Percentiles rank a stretch among this genome's conserved stretches.
Conservation (phyloP, 257 asterid genomes). For the Paulownia fortunei region DNA sequence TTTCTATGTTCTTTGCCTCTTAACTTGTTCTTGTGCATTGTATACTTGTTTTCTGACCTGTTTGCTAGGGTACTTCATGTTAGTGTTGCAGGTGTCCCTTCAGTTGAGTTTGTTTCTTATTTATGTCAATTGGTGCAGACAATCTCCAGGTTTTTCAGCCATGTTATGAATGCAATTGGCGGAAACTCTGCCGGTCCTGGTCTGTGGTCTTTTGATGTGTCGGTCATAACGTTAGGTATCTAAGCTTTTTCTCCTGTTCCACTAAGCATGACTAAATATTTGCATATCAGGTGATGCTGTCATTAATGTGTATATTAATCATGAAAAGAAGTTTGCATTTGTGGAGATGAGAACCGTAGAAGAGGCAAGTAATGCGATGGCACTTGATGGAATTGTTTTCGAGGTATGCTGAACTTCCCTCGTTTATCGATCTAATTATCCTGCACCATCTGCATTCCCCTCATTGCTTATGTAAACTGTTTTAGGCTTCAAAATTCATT, state of each 20-base stretch:
- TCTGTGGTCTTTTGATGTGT: constrained; percentile 35
- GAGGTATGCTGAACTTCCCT: constrained; percentile 50
- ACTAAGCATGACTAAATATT: constrained; percentile 20
- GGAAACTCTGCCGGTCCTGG: constrained; percentile 71
- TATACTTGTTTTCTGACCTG: not conserved
- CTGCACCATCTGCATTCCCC: not conserved
- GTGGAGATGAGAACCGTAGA: constrained; percentile 87
- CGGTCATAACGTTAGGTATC: not conserved
- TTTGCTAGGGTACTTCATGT: constrained; percentile 18
- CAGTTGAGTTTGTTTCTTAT: constrained; percentile 17
- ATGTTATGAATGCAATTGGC: constrained; percentile 61
- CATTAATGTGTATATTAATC: constrained; percentile 66
- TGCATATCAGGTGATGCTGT: constrained; percentile 63
- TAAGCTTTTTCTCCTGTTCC: constrained; percentile 25
- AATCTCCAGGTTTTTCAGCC: constrained; percentile 55
- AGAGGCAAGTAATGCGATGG: constrained; percentile 86
- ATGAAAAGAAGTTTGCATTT: constrained; percentile 81
- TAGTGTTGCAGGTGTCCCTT: not conserved
- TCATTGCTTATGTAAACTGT: constrained; percentile 20
- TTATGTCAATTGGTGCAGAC: constrained; percentile 44
- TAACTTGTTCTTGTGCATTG: not conserved
- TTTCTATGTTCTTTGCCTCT: not conserved
- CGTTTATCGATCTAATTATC: constrained; percentile 16
- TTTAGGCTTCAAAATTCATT: not conserved
- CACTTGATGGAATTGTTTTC: constrained; percentile 74